phyloP scores from a whole-genome alignment of 768 basidiomycete genomes.

The Termitomyces sp. region DNA sequence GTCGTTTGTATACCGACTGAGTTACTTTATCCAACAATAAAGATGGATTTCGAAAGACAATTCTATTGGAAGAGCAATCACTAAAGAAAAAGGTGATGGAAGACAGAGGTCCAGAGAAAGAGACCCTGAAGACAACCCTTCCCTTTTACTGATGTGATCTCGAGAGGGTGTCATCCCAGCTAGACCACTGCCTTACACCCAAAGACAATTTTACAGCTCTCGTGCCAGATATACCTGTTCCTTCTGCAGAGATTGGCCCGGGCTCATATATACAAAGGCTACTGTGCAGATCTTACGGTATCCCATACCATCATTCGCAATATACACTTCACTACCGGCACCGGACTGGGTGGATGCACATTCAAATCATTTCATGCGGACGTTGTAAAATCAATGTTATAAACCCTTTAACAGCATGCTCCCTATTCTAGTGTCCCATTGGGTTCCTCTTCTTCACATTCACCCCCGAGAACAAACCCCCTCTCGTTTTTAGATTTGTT shows the following conservation, averaged over 20 bases:
- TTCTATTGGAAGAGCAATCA: too few species aligned
- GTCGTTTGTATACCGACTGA: too few species aligned
- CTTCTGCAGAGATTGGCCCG: slow-evolving; percentile 43
- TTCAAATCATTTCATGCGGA: slow-evolving; percentile 38
- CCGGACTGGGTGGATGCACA: slow-evolving; percentile 54
- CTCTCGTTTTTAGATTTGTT: slow-evolving; percentile 35
- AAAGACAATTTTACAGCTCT: slow-evolving; percentile 21
- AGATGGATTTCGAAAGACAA: too few species aligned
- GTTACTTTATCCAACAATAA: too few species aligned
- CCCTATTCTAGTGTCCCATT: slow-evolving; percentile 42
- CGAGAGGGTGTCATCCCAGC: slow-evolving; percentile 14
- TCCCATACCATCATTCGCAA: slow-evolving; percentile 71
- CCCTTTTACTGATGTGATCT: too few species aligned
- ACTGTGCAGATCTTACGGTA: slow-evolving; percentile 73
- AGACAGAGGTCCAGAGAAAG: too few species aligned
- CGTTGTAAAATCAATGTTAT: slow-evolving; percentile 36
- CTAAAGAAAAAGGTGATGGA: too few species aligned
- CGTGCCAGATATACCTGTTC: slow-evolving; percentile 50
- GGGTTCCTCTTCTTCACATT: slow-evolving; percentile 11
- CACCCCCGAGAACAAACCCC: slow-evolving; percentile 13
- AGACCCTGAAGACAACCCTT: too few species aligned
- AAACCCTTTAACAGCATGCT: slow-evolving; percentile 19
- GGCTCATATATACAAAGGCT: slow-evolving; percentile 56
- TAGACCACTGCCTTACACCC: slow-evolving; percentile 7
- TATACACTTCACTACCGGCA: slow-evolving; percentile 50